Evolutionary conservation across 768 basidiomycete genomes (phyloP).

Genomic region (Pisolithus sp.): DNA sequence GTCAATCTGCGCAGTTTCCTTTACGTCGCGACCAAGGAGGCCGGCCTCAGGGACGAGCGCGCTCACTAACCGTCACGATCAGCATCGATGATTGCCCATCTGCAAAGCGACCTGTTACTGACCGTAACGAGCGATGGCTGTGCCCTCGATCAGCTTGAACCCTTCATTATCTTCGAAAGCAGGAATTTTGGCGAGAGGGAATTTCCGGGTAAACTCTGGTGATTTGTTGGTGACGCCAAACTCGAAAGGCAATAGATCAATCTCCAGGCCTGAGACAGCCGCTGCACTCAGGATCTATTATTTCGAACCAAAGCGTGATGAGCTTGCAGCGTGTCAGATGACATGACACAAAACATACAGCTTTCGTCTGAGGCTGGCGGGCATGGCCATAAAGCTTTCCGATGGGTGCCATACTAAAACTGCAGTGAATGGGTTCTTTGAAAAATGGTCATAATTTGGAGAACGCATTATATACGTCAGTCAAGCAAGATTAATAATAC

Average conservation of each 20-base stretch:
- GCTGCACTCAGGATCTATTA: conserved; percentile 16
- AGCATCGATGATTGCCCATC: not conserved
- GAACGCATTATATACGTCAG: no score
- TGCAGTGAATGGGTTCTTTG: no score
- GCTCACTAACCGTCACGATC: conserved; percentile 5
- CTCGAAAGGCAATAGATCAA: conserved; percentile 2
- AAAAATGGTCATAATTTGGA: no score
- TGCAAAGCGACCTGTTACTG: no score
- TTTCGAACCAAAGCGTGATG: not conserved
- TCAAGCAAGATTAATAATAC: no score
- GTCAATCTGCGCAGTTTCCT: conserved; percentile 10
- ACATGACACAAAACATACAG: conserved; percentile 2
- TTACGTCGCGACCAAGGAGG: conserved; percentile 8
- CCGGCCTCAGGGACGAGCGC: conserved; percentile 6
- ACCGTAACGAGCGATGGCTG: conserved; percentile 15
- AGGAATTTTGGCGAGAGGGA: conserved; percentile 15
- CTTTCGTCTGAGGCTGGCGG: conserved; percentile 12
- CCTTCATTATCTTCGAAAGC: conserved; percentile 14
- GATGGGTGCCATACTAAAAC: conserved; percentile 9
- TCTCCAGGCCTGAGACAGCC: conserved; percentile 12
- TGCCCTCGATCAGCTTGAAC: conserved; percentile 12
- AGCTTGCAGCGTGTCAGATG: not conserved
- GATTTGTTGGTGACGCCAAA: conserved; percentile 9
- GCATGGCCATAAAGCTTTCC: conserved; percentile 12
- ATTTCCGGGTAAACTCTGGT: conserved; percentile 8